Evolutionary conservation across 768 basidiomycete species (phyloP).

Genomic region (Boletales sp.): DNA sequence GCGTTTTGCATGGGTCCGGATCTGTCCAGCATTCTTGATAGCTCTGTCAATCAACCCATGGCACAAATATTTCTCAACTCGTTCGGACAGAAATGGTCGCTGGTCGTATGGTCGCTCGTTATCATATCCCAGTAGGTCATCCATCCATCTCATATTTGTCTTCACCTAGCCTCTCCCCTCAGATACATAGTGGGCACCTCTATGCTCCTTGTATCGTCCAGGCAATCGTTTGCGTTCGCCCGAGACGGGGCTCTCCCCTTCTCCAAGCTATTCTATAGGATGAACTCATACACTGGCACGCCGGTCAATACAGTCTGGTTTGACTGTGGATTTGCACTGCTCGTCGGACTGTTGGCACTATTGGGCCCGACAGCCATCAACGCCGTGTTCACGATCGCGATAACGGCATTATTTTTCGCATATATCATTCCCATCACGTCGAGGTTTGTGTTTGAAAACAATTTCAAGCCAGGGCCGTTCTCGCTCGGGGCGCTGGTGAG

Average conservation of each 20-base stretch:
- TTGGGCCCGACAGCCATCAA: constrained; percentile 50
- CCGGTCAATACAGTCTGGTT: constrained; percentile 63
- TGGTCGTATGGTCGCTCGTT: constrained; percentile 52
- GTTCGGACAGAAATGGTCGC: constrained; percentile 38
- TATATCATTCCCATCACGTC: constrained; percentile 45
- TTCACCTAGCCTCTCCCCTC: neutral
- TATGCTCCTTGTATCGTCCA: constrained; percentile 43
- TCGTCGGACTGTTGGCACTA: constrained; percentile 52
- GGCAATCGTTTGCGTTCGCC: constrained; percentile 55
- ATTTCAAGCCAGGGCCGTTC: constrained; percentile 45
- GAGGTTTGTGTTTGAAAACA: constrained; percentile 44
- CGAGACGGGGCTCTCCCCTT: constrained; percentile 59
- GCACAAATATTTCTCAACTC: constrained; percentile 38
- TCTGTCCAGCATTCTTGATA: constrained; percentile 33
- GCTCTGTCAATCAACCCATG: constrained; percentile 39
- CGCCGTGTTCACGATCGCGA: constrained; percentile 49
- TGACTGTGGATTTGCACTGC: constrained; percentile 33
- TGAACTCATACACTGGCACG: constrained; percentile 48
- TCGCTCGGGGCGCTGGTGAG: constrained; percentile 39
- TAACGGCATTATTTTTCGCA: constrained; percentile 43
- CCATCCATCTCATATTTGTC: neutral
- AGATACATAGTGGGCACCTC: constrained; percentile 44
- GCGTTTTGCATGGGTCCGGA: constrained; percentile 57
- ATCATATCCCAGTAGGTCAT: constrained; percentile 41
- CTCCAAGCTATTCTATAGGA: constrained; percentile 47